phyloP scores from a whole-genome alignment of 2,329 filamentous ascomycete species.

The Chaetomiaceae sp. region DNA sequence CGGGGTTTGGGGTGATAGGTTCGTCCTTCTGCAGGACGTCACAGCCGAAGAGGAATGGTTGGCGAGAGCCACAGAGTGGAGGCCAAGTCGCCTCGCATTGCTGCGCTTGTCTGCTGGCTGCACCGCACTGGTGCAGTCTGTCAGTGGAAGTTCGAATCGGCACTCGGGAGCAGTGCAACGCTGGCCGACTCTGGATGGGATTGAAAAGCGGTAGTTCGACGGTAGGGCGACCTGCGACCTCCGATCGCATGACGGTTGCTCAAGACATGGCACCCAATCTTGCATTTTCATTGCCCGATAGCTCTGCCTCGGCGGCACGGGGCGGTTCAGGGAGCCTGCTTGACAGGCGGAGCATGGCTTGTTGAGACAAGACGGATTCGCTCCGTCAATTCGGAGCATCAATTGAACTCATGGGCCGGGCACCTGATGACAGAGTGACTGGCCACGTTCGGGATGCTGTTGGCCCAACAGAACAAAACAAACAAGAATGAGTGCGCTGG shows the following conservation, averaged over 20 bases:
- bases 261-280: constrained; percentile 11
- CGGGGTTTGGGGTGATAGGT: constrained; percentile 8
- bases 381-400: too few relatives aligned
- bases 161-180: constrained; percentile 1
- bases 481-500: background rate
- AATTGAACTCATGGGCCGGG: constrained; percentile 10
- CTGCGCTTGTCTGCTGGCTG: constrained; percentile 23
- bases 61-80: constrained; percentile 21
- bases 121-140: constrained; percentile 8
- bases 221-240: constrained; percentile 3
- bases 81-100: constrained; percentile 27
- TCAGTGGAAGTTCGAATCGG: constrained; percentile 10
- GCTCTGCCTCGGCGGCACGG: background rate
- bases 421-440: background rate
- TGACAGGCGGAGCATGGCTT: background rate
- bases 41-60: constrained; percentile 20
- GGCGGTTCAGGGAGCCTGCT: background rate
- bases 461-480: constrained; percentile 3
- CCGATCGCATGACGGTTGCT: background rate
- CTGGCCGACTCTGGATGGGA: background rate
- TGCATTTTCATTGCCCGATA: constrained; percentile 6
- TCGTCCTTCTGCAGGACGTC: constrained; percentile 23
- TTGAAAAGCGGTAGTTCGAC: background rate
- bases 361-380: constrained; percentile 2
- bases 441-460: background rate